phyloP scores from a whole-genome alignment of 345 rosid species.

The Eucalyptus sideroxylon region DNA sequence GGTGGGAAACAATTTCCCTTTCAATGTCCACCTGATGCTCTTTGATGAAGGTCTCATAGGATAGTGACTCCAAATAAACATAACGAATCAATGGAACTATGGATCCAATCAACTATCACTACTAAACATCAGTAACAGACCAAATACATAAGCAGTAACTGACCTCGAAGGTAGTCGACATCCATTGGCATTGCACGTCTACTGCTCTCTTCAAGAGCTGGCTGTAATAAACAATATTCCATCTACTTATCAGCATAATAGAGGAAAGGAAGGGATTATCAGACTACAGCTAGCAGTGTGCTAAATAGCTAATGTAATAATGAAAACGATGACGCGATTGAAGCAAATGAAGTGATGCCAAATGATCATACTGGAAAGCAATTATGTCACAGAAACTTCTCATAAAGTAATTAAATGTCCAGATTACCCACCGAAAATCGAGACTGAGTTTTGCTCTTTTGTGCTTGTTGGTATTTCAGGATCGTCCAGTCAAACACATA shows the following conservation, averaged over 20 bases:
- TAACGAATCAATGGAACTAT: neutral
- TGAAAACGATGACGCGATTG: neutral
- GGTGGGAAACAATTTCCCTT: neutral
- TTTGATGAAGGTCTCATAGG: neutral
- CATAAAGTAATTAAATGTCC: neutral
- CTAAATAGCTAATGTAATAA: neutral
- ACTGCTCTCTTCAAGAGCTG: conserved; percentile 51
- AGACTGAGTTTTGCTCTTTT: conserved; percentile 50
- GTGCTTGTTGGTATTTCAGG: conserved; percentile 51
- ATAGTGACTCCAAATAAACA: neutral
- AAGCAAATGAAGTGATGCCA: neutral
- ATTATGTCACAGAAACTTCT: neutral
- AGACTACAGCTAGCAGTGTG: neutral
- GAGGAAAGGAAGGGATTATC: neutral
- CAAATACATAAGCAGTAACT: conserved; percentile 1
- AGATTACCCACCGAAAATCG: conserved; percentile 32
- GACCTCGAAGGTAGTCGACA: conserved; percentile 45
- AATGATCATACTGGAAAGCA: neutral
- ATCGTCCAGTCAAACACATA: conserved; percentile 44
- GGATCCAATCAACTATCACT: neutral
- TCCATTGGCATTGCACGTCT: conserved; percentile 36
- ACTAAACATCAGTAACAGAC: neutral
- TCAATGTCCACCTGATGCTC: neutral
- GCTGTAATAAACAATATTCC: conserved; percentile 22
- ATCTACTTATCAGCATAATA: neutral